Base-by-base conservation (phyloP, 768 basidiomycete genomes). In the Suillus weaverae region DNA sequence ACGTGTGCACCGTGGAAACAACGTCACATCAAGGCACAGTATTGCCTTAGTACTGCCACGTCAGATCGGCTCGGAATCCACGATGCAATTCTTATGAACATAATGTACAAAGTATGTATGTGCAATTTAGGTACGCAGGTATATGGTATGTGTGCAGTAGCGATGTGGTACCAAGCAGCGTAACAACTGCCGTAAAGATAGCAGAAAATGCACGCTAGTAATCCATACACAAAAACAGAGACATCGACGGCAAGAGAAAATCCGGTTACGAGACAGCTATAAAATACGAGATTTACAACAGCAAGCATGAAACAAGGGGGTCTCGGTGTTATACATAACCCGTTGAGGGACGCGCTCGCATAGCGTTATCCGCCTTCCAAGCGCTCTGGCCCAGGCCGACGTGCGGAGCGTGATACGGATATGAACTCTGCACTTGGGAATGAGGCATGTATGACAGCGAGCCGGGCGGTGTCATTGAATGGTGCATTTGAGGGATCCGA, bases 291-390 rank as follows among this genome's bases (percentile, higher is more conserved):
- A 57, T 43, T 60, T 13, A 54, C 57, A 35, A 18, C 60, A 50
- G 44, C 48, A 41, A 39, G 61, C 53, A 9, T 38, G 30, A 38
- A 30, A 50, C 46, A 48, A 9, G 9, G n/a, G 30, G 14, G 20
- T 20, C 51, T 13, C 14, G 18, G 44, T 41, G 22, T 61, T 32
- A 61, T 64, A 60, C 62, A 41, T 55, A 56, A 13, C 60, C 61
- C 14, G 56, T 59, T 64, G 62, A 77, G 55, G 75, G 77, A 61
- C 75, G 66, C 33, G 72, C 71, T 48, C 83, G 76, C 68, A 86
- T 60, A 18, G 77, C 75, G 7, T 73, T 71, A 38, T 85, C 84
- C 46, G 79, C 68, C 70, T 83, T 85, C 85, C 85, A 84, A 2
- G 75, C 73, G 14, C 77, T 71, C 62, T 80, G 80, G 5, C 76